Base-by-base conservation (phyloP, 495 filamentous ascomycete species). In the Penicillium canariense region DNA sequence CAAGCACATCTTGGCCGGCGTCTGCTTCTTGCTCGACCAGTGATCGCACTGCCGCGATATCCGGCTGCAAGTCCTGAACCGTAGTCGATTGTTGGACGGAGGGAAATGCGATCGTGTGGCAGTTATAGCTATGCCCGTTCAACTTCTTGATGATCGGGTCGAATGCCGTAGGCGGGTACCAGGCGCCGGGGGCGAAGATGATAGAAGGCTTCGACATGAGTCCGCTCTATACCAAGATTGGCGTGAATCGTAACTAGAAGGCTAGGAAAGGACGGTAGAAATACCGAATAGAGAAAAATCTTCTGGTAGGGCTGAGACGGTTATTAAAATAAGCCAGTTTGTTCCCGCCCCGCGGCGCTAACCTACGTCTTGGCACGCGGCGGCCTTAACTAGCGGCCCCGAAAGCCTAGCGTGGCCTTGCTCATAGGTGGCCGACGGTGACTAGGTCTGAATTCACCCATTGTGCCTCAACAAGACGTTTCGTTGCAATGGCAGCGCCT, bases 121-220 rank as follows among this genome's bases (percentile, higher is more conserved):
- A 62, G 27, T 17, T 58, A 42, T 66, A 66, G 32, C 57, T 57
- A 43, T 62, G 43, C 30, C 30, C 23, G 18, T 46, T 14, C 9
- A 73, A 56, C 11, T 62, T 48, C 12, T 56, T 43, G 35, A 67
- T 62, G 9, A 73, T 32, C 10, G 63, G 60, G 38, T 66, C 53
- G 48, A 75, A 75, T 5, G 63, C 55, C 1, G 65, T 65, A 14
- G 67, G 51, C 6, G 70, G 65, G 58, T 68, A 70, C 70, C 70
- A 75, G 27, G 70, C 70, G 31, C 72, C 72, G 2, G 68, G 67
- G 30, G 58, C 53, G 54, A 75, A 65, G 50, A 75, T 64, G 4
- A 75, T 54, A 34, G 63, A 65, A 2, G 70, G 69, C 44, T 71
- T 72, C 2, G 63, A 54, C 56, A 68, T 68, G 39, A 17, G 52